phyloP scores from a whole-genome alignment of 768 basidiomycete genomes.

The Boletus vermiculosoides region DNA sequence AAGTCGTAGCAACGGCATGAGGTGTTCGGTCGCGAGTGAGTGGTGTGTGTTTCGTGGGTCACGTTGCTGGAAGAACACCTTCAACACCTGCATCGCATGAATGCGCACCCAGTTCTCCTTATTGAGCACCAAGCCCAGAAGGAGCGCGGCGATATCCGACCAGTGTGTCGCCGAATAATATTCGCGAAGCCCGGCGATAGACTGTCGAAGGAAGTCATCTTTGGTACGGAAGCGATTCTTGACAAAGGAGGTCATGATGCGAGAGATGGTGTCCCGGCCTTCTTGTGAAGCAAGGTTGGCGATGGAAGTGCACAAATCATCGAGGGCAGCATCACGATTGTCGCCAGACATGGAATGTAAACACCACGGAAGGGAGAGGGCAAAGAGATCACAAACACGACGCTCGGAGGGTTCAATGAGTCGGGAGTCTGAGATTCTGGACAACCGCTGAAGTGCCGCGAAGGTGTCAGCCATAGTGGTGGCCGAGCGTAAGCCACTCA shows the following conservation, averaged over 20 bases:
- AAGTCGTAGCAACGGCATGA: conserved; percentile 87
- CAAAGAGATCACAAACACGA: conserved; percentile 80
- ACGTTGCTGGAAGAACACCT: conserved; percentile 82
- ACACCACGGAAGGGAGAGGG: conserved; percentile 84
- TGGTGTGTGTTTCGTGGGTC: conserved; percentile 75
- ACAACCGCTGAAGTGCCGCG: conserved; percentile 60
- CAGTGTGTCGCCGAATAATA: conserved; percentile 75
- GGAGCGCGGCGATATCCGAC: conserved; percentile 77
- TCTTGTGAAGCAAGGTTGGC: conserved; percentile 69
- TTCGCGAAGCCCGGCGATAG: conserved; percentile 80
- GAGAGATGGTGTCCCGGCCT: conserved; percentile 73
- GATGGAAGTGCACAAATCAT: conserved; percentile 72
- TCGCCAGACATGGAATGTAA: conserved; percentile 74
- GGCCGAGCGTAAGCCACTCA: conserved; percentile 80
- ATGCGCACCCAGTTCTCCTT: conserved; percentile 76
- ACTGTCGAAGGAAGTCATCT: conserved; percentile 92
- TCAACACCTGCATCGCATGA: conserved; percentile 83
- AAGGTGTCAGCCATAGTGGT: conserved; percentile 66
- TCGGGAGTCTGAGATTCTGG: conserved; percentile 56
- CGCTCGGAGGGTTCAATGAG: conserved; percentile 71
- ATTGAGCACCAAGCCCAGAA: conserved; percentile 87
- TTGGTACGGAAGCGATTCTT: conserved; percentile 86
- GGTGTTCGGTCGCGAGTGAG: conserved; percentile 75
- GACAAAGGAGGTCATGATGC: conserved; percentile 87
- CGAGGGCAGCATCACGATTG: conserved; percentile 53